These are phyloP conservation scores for Hymenotorrendiella dingleyae DNA, from an alignment of 2,329 filamentous ascomycete species.

Conservation along the genomic window DNA sequence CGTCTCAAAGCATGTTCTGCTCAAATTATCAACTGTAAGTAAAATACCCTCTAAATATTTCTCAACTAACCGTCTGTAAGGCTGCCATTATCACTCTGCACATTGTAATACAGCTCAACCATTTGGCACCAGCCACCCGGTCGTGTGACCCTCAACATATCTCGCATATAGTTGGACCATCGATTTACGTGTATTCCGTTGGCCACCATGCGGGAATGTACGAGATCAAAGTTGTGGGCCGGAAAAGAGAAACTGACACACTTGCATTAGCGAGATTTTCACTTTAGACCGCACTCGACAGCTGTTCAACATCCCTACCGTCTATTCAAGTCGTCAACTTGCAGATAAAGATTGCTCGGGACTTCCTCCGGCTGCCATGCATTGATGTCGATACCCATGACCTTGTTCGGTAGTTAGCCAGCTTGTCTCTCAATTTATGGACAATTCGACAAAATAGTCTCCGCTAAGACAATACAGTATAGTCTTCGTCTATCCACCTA, in stretches of 20 bases:
- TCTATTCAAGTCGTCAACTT: constrained; percentile 68
- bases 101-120: constrained; percentile 79
- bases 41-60: background rate
- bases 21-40: constrained; percentile 9
- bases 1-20: constrained; percentile 57
- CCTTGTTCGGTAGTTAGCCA: constrained; percentile 39
- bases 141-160: constrained; percentile 66
- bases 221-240: constrained; percentile 69
- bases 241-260: constrained; percentile 56
- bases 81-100: constrained; percentile 81
- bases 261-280: constrained; percentile 1
- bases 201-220: constrained; percentile 51
- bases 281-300: too few relatives aligned
- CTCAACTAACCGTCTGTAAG: constrained; percentile 51
- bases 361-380: constrained; percentile 60
- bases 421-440: background rate
- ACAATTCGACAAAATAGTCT: too few relatives aligned
- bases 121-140: constrained; percentile 82
- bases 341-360: constrained; percentile 62
- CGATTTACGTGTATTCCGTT: constrained; percentile 38
- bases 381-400: constrained; percentile 66
- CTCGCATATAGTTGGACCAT: constrained; percentile 71
- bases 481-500: too few relatives aligned
- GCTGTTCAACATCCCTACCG: constrained; percentile 36
- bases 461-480: too few relatives aligned